Evolutionary conservation across 768 basidiomycete species (phyloP).

Genomic region (Lyophyllum decastes): DNA sequence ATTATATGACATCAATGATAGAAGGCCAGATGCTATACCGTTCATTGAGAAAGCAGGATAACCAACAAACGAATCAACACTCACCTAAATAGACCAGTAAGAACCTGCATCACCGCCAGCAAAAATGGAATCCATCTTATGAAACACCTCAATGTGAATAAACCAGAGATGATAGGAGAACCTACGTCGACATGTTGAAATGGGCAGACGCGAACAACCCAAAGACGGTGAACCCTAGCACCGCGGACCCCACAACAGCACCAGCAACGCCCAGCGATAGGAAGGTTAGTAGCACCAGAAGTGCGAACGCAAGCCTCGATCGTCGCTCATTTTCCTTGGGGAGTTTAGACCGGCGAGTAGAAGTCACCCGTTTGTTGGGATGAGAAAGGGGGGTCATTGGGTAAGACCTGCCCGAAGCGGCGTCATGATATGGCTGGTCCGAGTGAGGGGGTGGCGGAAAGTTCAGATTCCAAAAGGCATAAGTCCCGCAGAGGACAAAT

Average conservation of each 20-base stretch:
- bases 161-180: conserved; percentile 7
- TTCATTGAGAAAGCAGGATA: neutral
- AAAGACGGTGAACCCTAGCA: conserved; percentile 45
- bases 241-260: conserved; percentile 45
- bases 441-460: conserved; percentile 38
- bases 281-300: conserved; percentile 46
- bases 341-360: conserved; percentile 8
- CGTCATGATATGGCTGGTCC: conserved; percentile 7
- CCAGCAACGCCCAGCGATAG: conserved; percentile 43
- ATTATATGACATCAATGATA: conserved; percentile 44
- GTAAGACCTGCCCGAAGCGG: conserved; percentile 1
- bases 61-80: neutral
- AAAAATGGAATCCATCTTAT: conserved; percentile 49
- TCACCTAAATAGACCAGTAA: conserved; percentile 44
- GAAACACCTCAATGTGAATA: neutral
- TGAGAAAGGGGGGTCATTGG: conserved; percentile 14
- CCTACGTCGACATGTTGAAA: conserved; percentile 55
- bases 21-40: conserved; percentile 42
- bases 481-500: conserved; percentile 48
- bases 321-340: conserved; percentile 38
- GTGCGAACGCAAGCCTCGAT: conserved; percentile 47
- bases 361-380: conserved; percentile 5
- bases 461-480: conserved; percentile 54
- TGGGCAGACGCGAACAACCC: conserved; percentile 45
- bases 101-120: conserved; percentile 42